Evolutionary conservation across 2,329 filamentous ascomycete genomes (phyloP), one percentile per base, ranked within the genome.

Genomic region (Trichophaea hybrida): DNA sequence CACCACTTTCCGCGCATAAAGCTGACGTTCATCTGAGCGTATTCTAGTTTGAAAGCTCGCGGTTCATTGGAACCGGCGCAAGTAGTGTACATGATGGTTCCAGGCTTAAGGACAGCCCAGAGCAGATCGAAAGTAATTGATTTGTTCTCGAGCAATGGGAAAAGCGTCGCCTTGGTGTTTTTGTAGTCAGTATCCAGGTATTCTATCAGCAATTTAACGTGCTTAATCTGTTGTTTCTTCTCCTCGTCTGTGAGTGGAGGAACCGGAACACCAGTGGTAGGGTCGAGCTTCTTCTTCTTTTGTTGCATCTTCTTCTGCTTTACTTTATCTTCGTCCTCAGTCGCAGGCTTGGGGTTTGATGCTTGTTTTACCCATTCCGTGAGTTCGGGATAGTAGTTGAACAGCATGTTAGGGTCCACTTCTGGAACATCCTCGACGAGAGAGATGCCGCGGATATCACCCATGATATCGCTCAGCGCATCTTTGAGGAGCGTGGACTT

Each of bases 51-150:
- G 78, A 94, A 93, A 4, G 85, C 84, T n/a, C 88, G 81, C 1
- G 88, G 86, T 67, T 94, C 83, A 46, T 93, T 59, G 46, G 80
- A 82, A 1, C 85, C 85, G 64, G 94, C 94, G 0, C 86, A 91
- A 0, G 81, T 80, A 0, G 84, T 81, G 70, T 85, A 91, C 0
- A 82, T 84, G 17, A 94, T 79, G 0, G 86, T 88, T 67, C 88
- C 86, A 0, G 89, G 89, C 69, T 93, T 94, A 78, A 86, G 94
- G 3, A 95, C 73, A 0, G 88, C 88, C 89, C 89, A 94, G 1
- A 94, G 74, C 1, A 94, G 77, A 60, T 95, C 88, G 66, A 90
- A 95, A 0, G 88, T 94, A 70, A 94, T 93, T 52, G 88, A 82
- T 5, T 88, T 88, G 37, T 84, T 85, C 62, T 88, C 81, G 1